phyloP scores from a whole-genome alignment of 228 moss, liverwort and hornwort genomes.

The Sphagnum magellanicum region DNA sequence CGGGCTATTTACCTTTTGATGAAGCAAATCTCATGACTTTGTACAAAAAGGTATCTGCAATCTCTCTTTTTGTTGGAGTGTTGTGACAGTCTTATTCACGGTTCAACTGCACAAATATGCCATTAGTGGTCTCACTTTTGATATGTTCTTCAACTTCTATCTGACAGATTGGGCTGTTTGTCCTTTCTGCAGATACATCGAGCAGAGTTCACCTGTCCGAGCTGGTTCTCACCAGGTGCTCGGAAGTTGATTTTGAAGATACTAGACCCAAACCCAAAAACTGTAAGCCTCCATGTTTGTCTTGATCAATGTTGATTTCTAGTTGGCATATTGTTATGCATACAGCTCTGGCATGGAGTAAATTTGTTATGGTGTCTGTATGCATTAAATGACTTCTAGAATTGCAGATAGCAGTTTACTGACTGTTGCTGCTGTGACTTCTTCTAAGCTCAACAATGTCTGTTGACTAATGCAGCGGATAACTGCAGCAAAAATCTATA shows the following conservation, averaged over 20 bases:
- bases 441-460: no score
- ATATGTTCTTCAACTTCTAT: background rate
- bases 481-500: slow-evolving; percentile 56
- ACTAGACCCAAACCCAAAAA: slow-evolving; percentile 86
- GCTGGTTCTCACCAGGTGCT: slow-evolving; percentile 81
- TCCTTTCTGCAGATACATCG: slow-evolving; percentile 68
- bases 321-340: no score
- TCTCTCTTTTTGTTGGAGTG: no score
- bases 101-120: no score
- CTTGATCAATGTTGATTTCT: no score
- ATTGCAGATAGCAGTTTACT: no score
- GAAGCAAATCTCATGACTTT: slow-evolving; percentile 89
- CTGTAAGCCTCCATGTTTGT: slow-evolving; percentile 28
- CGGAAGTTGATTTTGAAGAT: slow-evolving; percentile 85
- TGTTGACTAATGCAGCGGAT: slow-evolving; percentile 54
- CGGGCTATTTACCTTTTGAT: slow-evolving; percentile 90
- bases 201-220: slow-evolving; percentile 84
- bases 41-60: slow-evolving; percentile 64
- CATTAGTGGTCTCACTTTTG: background rate
- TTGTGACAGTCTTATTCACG: no score
- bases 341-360: no score
- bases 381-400: no score
- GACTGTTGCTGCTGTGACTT: no score
- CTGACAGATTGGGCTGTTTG: background rate
- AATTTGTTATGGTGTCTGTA: no score